Conservation (phyloP, 768 basidiomycete species). For the Suillus sp. region DNA sequence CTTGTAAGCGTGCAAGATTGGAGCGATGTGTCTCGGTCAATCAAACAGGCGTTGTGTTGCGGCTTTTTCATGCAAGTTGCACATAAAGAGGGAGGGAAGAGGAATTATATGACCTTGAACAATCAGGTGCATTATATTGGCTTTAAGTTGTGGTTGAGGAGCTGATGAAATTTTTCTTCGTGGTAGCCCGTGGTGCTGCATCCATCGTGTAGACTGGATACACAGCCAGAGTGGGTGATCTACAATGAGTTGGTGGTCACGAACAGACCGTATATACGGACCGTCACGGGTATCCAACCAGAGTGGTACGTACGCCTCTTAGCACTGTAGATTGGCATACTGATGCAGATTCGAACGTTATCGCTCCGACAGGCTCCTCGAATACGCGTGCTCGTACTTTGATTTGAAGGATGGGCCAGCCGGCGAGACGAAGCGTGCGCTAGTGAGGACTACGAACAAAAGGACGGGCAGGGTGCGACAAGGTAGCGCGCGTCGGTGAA, state of each 20-base stretch:
- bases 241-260: slow-evolving; percentile 97
- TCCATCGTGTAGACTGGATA: slow-evolving; percentile 85
- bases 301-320: slow-evolving; percentile 69
- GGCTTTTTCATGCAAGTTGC: slow-evolving; percentile 99
- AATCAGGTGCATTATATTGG: slow-evolving; percentile 62
- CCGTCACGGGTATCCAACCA: slow-evolving; percentile 80
- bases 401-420: slow-evolving; percentile 65
- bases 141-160: neutral
- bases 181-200: slow-evolving; percentile 43
- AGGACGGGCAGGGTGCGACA: slow-evolving; percentile 41
- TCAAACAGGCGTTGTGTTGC: slow-evolving; percentile 82
- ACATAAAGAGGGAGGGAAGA: slow-evolving; percentile 91
- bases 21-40: slow-evolving; percentile 68
- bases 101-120: slow-evolving; percentile 87
- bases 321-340: slow-evolving; percentile 10
- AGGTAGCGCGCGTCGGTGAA: slow-evolving; percentile 4
- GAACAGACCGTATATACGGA: slow-evolving; percentile 85
- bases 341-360: neutral
- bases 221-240: slow-evolving; percentile 88
- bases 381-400: slow-evolving; percentile 67
- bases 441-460: slow-evolving; percentile 60
- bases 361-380: slow-evolving; percentile 53
- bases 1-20: slow-evolving; percentile 69
- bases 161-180: neutral
- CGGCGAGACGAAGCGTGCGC: slow-evolving; percentile 68